Base-by-base conservation (phyloP, 2,329 filamentous ascomycete species). In the Orbilia quercus region DNA sequence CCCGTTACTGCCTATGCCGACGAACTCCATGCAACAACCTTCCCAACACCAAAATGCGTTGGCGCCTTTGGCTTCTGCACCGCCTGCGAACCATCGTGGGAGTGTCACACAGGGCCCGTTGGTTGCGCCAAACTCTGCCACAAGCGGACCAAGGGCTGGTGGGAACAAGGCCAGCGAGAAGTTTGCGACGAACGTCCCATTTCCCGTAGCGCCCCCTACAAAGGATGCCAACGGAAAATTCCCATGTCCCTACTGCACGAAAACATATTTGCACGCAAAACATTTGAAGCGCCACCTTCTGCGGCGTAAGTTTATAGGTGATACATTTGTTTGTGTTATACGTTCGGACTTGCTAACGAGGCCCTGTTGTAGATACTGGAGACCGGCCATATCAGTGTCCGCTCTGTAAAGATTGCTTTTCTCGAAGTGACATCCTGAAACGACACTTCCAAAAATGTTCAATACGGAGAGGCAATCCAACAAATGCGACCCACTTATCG, bases 361-460 rank as follows among this genome's bases (percentile, higher is more conserved):
- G n/a, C n/a, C 20, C 44, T 64, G 23, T 65, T 48, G 78, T 96
- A 94, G 67, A 99, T 84, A 98, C 95, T 75, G 95, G 95, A 79
- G 94, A 98, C 81, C 91, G 95, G 77, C 95, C 95, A 66, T 99
- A 99, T 84, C 96, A 96, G 88, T 99, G 95, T 83, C 91, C 96
- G 76, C 85, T 99, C 57, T 99, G 95, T 85, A 92, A 95, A 81
- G 95, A 98, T 82, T 98, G 93, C 34, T 99, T 99, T 82, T 96
- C 92, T 53, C 90, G 95, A 81, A 96, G 92, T 85, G 95, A 99
- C 80, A 98, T 99, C 76, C 84, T 99, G 79, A 99, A 99, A 85
- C 91, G 95, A 76, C 95, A 99, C 83, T 99, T 98, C 83, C 93
- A 97, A 82, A 99, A 99, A 84, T 99, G 95, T 84, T 97, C 95